Evolutionary conservation across 257 asterid genomes (phyloP).

Genomic region (Gentiana straminea): DNA sequence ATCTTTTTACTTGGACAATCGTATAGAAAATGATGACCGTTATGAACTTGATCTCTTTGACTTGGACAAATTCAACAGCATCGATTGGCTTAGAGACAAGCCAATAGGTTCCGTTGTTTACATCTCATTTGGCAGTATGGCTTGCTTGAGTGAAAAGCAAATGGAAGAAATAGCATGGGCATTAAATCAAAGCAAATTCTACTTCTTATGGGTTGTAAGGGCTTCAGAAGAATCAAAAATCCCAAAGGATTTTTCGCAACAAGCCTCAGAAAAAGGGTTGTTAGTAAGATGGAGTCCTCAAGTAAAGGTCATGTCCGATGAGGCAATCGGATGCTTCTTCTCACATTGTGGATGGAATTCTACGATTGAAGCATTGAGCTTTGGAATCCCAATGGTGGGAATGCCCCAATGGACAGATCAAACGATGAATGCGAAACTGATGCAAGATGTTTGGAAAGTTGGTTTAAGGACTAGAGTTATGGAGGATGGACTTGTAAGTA

Average conservation of each 20-base stretch:
- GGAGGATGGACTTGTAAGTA: constrained; percentile 33
- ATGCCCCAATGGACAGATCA: constrained; percentile 91
- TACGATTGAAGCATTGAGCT: constrained; percentile 47
- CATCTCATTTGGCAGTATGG: constrained; percentile 82
- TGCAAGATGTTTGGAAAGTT: constrained; percentile 53
- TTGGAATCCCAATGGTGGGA: constrained; percentile 72
- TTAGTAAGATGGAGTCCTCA: constrained; percentile 65
- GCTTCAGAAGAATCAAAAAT: constrained; percentile 27
- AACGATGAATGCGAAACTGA: constrained; percentile 50
- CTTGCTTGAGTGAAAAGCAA: constrained; percentile 27
- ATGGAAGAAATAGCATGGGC: constrained; percentile 54
- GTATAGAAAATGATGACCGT: constrained; percentile 30
- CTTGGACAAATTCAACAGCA: constrained; percentile 20
- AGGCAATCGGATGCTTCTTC: constrained; percentile 59
- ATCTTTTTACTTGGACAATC: constrained; percentile 49
- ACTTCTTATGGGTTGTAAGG: constrained; percentile 58
- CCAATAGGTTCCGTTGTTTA: constrained; percentile 51
- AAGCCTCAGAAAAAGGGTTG: constrained; percentile 19
- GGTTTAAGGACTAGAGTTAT: constrained; percentile 44
- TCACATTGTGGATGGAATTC: constrained; percentile 89
- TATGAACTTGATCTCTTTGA: constrained; percentile 46
- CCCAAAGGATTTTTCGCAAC: constrained; percentile 20
- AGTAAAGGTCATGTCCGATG: constrained; percentile 30
- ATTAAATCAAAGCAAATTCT: constrained; percentile 19
- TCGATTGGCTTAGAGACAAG: constrained; percentile 45